Percentiles rank a stretch among this genome's conserved stretches.
phyloP scores from a whole-genome alignment of 495 filamentous ascomycete genomes.

The Hypoxylon lienhwacheense region DNA sequence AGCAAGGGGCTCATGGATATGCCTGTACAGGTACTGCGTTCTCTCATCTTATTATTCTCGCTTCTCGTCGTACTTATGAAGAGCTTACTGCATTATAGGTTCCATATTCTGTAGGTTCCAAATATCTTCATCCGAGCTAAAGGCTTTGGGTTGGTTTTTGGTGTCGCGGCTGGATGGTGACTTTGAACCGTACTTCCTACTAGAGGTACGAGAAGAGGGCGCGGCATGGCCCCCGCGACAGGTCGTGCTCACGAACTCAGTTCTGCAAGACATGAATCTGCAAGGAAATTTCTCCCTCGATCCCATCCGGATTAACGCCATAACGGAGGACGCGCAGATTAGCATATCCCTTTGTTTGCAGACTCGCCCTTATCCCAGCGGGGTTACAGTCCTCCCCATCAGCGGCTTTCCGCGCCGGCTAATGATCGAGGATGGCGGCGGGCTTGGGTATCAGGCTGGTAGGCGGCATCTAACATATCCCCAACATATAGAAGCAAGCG shows the following conservation, averaged over 20 bases:
- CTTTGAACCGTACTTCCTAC: slow-evolving; percentile 42
- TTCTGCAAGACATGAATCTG: slow-evolving; percentile 36
- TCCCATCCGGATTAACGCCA: slow-evolving; percentile 26
- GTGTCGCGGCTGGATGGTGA: slow-evolving; percentile 34
- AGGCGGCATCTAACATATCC: background rate
- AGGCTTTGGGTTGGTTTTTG: slow-evolving; percentile 37
- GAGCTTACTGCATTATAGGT: slow-evolving; percentile 16
- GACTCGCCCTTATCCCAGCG: slow-evolving; percentile 26
- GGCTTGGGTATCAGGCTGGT: slow-evolving; percentile 42
- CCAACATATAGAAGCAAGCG: background rate
- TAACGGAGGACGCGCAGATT: slow-evolving; percentile 28
- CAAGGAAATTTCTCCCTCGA: slow-evolving; percentile 36
- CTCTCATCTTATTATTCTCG: background rate
- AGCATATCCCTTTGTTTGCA: slow-evolving; percentile 40
- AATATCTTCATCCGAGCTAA: slow-evolving; percentile 31
- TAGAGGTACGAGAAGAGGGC: slow-evolving; percentile 33
- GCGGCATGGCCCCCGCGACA: slow-evolving; percentile 20
- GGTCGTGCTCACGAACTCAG: slow-evolving; percentile 32
- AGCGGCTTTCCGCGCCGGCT: slow-evolving; percentile 44
- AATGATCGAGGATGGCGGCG: slow-evolving; percentile 36
- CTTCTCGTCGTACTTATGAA: background rate
- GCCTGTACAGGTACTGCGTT: slow-evolving; percentile 36
- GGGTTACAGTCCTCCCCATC: slow-evolving; percentile 35
- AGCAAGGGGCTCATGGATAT: slow-evolving; percentile 29
- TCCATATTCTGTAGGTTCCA: slow-evolving; percentile 42